phyloP scores from a whole-genome alignment of 495 filamentous ascomycete species.

The Durotheca rogersii region DNA sequence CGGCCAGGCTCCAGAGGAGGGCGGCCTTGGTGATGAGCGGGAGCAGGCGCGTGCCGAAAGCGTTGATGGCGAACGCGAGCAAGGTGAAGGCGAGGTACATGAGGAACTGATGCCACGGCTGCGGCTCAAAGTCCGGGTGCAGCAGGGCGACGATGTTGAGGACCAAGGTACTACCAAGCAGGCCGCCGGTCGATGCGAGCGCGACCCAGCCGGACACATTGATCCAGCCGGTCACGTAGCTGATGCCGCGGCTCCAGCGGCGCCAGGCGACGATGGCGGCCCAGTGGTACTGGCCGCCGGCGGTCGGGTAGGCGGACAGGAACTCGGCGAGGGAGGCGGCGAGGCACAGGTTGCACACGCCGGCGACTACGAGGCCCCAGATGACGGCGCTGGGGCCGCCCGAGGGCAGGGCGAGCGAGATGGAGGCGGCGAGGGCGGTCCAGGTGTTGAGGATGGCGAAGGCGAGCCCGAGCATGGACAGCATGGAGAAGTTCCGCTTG shows the following conservation, averaged over 20 bases:
- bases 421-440: constrained; percentile 56
- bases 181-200: constrained; percentile 35
- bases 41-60: constrained; percentile 60
- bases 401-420: constrained; percentile 54
- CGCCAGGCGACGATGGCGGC: constrained; percentile 64
- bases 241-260: constrained; percentile 61
- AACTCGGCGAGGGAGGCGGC: constrained; percentile 73
- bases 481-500: constrained; percentile 57
- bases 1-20: constrained; percentile 66
- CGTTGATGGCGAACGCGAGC: constrained; percentile 64
- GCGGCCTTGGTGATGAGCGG: constrained; percentile 64
- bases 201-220: constrained; percentile 72
- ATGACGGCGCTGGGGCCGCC: constrained; percentile 56
- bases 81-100: constrained; percentile 70
- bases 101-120: constrained; percentile 73
- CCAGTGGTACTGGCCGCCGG: constrained; percentile 73
- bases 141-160: constrained; percentile 36
- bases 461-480: constrained; percentile 60
- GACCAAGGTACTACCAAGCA: constrained; percentile 38
- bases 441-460: constrained; percentile 63
- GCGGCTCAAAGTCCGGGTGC: constrained; percentile 46
- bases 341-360: constrained; percentile 70
- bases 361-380: constrained; percentile 67
- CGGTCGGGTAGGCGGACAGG: constrained; percentile 70
- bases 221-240: constrained; percentile 75